phyloP scores from a whole-genome alignment of 2,329 filamentous ascomycete genomes.

The Chaetomium olivaceum region DNA sequence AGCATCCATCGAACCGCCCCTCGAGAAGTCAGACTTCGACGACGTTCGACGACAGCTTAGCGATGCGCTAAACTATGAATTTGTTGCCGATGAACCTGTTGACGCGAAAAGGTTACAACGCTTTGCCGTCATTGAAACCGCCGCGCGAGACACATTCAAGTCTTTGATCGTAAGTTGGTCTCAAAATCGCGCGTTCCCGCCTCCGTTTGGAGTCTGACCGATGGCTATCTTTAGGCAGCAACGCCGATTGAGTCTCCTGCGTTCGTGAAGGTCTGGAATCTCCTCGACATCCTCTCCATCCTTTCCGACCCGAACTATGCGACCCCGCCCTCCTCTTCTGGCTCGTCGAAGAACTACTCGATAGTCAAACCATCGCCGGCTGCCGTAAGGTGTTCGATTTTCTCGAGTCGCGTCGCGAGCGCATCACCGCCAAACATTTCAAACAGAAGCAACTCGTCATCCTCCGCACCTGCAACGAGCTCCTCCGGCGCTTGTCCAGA shows the following conservation, averaged over 20 bases:
- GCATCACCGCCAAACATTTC: constrained; percentile 78
- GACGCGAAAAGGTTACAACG: constrained; percentile 53
- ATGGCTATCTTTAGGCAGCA: constrained; percentile 56
- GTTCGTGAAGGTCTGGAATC: constrained; percentile 87
- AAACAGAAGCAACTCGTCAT: constrained; percentile 85
- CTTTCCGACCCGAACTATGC: constrained; percentile 78
- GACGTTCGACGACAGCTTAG: constrained; percentile 50
- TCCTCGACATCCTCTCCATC: constrained; percentile 87
- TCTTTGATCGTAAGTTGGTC: constrained; percentile 65
- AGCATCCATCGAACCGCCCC: constrained; percentile 68
- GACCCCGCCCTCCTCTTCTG: constrained; percentile 83
- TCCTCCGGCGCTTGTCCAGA: constrained; percentile 88
- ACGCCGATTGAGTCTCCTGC: constrained; percentile 73
- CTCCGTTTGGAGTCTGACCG: constrained; percentile 33
- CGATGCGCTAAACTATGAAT: constrained; percentile 42
- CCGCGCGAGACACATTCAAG: constrained; percentile 79
- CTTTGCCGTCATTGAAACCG: constrained; percentile 77
- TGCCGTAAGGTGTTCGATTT: constrained; percentile 93
- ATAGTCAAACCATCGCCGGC: constrained; percentile 91
- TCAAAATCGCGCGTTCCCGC: constrained; percentile 16
- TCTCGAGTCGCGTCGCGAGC: constrained; percentile 87
- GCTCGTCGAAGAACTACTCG: constrained; percentile 90
- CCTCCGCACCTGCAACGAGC: constrained; percentile 90
- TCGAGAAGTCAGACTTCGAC: constrained; percentile 68
- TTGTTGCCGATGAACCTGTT: constrained; percentile 35